A percentile compares a stretch with the other conserved stretches of the same genome.
Evolutionary conservation across 192 early-diverging fungal genomes (phyloP).

Genomic region (Irineochytrium annulatum): DNA sequence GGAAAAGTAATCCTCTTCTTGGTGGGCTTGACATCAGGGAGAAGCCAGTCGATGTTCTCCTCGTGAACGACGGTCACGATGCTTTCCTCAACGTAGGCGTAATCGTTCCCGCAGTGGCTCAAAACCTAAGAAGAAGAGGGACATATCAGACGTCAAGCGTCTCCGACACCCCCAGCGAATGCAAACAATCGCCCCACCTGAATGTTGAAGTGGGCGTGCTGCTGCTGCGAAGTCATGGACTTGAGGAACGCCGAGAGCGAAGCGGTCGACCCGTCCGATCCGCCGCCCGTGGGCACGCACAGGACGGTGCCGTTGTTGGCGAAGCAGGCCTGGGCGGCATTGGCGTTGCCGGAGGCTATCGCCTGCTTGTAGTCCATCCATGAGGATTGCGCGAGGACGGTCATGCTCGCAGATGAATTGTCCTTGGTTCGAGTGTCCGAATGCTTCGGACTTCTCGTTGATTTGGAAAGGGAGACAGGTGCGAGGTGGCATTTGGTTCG

Average conservation of each 20-base stretch:
- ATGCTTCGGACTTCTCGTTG: too few relatives aligned
- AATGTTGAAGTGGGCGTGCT: neutral
- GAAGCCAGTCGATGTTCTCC: slow-evolving; percentile 38
- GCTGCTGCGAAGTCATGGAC: slow-evolving; percentile 9
- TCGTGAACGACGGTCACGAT: slow-evolving; percentile 42
- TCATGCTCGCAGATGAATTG: too few relatives aligned
- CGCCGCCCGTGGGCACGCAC: slow-evolving; percentile 18
- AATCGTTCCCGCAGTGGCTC: neutral
- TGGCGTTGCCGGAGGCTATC: neutral
- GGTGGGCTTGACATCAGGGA: slow-evolving; percentile 48
- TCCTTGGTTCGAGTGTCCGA: too few relatives aligned
- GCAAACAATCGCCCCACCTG: slow-evolving; percentile 12
- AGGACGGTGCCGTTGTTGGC: neutral
- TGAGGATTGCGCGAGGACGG: too few relatives aligned
- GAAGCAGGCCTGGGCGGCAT: slow-evolving; percentile 13
- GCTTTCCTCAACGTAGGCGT: slow-evolving; percentile 42
- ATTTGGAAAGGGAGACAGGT: too few relatives aligned
- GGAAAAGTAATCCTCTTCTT: slow-evolving; percentile 29
- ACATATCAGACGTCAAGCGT: neutral
- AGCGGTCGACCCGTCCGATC: slow-evolving; percentile 14
- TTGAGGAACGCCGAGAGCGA: slow-evolving; percentile 14
- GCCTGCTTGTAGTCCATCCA: neutral
- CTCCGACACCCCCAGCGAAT: neutral
- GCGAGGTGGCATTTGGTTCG: too few relatives aligned
- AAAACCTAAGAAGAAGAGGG: neutral